Evolutionary conservation across 805 yeast genomes (phyloP), one percentile per base, ranked within the genome.

Genomic region (Debaryomyces castellii): DNA sequence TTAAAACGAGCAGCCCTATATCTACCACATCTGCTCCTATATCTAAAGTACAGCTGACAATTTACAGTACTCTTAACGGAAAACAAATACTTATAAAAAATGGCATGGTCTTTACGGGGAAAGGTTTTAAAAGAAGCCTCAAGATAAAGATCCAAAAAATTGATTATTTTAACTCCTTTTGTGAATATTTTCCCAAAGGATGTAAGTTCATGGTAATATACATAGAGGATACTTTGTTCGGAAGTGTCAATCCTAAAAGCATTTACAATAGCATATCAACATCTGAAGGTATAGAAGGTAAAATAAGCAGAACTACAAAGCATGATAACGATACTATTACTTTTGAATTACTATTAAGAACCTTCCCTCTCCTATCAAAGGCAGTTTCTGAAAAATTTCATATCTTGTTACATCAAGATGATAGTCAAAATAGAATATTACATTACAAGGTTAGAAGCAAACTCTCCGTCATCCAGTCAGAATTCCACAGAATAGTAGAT

Each of bases 131-230:
- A 49, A 59, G 59, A 39, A 69, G 77, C 36, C 61, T 76, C 36
- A 64, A 69, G 36, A 61, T 78, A 16, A 67, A 62, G 43, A 77
- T 87, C 6, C 24, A 69, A 2, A 59, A 67, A 4, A 71, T 77
- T 28, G 76, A 71, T 28, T 70, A 83, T 32, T 73, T 84, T 52
- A 62, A 67, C 10, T 76, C 80, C 14, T 84, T 82, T 55, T 76
- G 82, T 45, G 79, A 77, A 38, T 84, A 82, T 60, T 72, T 85
- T 38, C 80, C 83, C 6, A 73, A 74, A 40, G 84, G 83, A 0
- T 66, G 78, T 38, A 64, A 68, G 46, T 81, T 84, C 57, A 74
- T 84, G 60, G 49, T 87, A 2, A 68, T 85, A 38, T 71, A 74
- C 49, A 76, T 88, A 5, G 84, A 82, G 38, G 74, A 69, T 39